Evolutionary conservation across 2,329 filamentous ascomycete genomes (phyloP).

Genomic region (Chrysoporthe deuterocubensis): DNA sequence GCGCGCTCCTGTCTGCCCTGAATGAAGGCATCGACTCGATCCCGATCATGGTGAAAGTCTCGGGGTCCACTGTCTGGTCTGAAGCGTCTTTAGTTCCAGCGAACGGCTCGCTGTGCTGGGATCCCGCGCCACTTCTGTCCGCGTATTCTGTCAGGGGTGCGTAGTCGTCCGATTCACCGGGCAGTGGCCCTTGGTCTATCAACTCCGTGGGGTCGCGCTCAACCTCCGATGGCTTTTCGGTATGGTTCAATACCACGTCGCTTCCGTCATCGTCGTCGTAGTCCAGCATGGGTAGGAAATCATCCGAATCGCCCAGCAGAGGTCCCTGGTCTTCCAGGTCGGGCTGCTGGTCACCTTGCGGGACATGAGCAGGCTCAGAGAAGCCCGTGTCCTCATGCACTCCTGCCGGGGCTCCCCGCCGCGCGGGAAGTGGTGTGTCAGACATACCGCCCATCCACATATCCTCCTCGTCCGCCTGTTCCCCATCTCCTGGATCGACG

Average conservation of each 20-base stretch:
- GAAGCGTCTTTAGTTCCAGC: constrained; percentile 33
- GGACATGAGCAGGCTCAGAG: not conserved
- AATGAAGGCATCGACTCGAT: constrained; percentile 58
- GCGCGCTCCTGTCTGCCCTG: constrained; percentile 45
- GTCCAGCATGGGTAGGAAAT: constrained; percentile 15
- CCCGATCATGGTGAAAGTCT: constrained; percentile 65
- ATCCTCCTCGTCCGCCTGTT: constrained; percentile 29
- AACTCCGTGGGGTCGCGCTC: constrained; percentile 10
- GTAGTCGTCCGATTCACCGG: constrained; percentile 18
- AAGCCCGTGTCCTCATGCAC: constrained; percentile 7
- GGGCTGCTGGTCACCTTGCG: constrained; percentile 1
- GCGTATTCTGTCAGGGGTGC: constrained; percentile 24
- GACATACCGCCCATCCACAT: constrained; percentile 31
- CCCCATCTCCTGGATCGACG: not conserved
- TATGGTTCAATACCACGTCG: not conserved
- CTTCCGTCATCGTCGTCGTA: not conserved
- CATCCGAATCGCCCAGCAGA: constrained; percentile 19
- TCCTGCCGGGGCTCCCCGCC: not conserved
- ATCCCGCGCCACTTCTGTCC: constrained; percentile 36
- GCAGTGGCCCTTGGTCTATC: constrained; percentile 19
- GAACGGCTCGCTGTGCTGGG: constrained; percentile 25
- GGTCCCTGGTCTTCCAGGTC: constrained; percentile 19
- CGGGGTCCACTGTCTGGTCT: constrained; percentile 41
- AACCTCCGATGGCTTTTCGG: not conserved
- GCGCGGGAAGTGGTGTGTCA: constrained; percentile 16